phyloP scores from a whole-genome alignment of 768 basidiomycete species.

The Phanerochaete sordida region DNA sequence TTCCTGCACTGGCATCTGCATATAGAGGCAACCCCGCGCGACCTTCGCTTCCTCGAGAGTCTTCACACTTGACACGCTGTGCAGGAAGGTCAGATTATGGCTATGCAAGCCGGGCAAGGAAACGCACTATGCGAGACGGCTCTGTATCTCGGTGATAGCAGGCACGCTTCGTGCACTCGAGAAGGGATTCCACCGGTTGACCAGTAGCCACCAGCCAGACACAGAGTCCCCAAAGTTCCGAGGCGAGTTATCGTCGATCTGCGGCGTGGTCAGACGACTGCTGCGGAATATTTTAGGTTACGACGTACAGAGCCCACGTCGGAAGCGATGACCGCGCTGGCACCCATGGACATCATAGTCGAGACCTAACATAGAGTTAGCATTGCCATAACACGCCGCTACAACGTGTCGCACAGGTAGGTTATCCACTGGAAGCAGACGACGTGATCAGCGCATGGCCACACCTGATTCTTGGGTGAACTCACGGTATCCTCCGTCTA shows the following conservation, averaged over 20 bases:
- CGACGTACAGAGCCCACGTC: conserved; percentile 84
- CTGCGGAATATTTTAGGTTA: not conserved
- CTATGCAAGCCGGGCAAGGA: not conserved
- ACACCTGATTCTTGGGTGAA: not conserved
- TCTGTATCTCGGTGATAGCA: conserved; percentile 90
- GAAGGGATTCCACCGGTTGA: conserved; percentile 94
- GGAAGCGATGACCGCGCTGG: conserved; percentile 84
- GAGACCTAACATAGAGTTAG: conserved; percentile 51
- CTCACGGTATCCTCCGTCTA: conserved; percentile 87
- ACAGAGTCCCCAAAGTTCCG: conserved; percentile 93
- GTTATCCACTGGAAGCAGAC: conserved; percentile 11
- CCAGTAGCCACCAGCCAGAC: conserved; percentile 92
- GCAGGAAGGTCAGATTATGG: not conserved
- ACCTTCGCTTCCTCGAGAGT: conserved; percentile 95
- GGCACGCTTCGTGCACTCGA: conserved; percentile 74
- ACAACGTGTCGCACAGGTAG: conserved; percentile 6
- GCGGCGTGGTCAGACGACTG: conserved; percentile 2
- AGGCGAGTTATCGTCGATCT: conserved; percentile 94
- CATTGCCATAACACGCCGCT: too few species aligned
- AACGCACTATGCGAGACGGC: conserved; percentile 90
- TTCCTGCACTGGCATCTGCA: conserved; percentile 93
- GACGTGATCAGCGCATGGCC: not conserved
- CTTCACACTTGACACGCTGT: conserved; percentile 91
- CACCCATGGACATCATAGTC: conserved; percentile 90
- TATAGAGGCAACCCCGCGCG: conserved; percentile 84